phyloP scores from a whole-genome alignment of 169 alveolate species.

The Eimeria acervulina region DNA sequence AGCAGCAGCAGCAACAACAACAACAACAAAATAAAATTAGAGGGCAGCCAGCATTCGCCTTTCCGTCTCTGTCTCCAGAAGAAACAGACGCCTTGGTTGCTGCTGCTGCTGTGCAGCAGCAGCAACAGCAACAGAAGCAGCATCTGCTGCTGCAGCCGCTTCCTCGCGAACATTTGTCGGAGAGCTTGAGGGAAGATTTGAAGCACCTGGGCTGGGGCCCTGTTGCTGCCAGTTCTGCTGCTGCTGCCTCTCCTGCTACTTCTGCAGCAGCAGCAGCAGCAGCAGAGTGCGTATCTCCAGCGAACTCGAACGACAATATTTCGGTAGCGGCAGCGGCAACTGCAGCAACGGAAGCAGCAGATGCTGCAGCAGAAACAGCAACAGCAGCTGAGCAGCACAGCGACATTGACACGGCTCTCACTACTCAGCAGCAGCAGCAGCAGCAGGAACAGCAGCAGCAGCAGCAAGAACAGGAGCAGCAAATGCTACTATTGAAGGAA shows the following conservation, averaged over 20 bases:
- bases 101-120: conserved; percentile 41
- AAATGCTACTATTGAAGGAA: not conserved
- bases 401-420: not conserved
- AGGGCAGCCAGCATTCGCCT: not conserved
- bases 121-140: conserved; percentile 17
- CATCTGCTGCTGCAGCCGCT: not conserved
- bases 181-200: not conserved
- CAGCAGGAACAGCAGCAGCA: conserved; percentile 6
- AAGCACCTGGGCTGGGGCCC: not conserved
- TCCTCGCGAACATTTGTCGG: not conserved
- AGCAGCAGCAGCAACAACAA: conserved; percentile 47
- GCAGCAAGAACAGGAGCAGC: conserved; percentile 6
- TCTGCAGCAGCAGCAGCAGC: too few species aligned
- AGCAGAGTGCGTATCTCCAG: not conserved
- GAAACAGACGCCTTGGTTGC: not conserved
- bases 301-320: not conserved
- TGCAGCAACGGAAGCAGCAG: conserved; percentile 16
- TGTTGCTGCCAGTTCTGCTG: not conserved
- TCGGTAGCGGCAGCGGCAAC: conserved; percentile 36
- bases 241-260: conserved; percentile 26
- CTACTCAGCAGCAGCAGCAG: conserved; percentile 16
- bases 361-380: conserved; percentile 4
- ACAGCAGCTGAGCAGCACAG: not conserved
- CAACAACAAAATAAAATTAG: not conserved
- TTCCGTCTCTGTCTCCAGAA: not conserved